Percentiles rank a stretch among this genome's conserved stretches.
These are phyloP conservation scores for Agaricus sinodeliciosus DNA, from an alignment of 768 basidiomycete genomes.

Conservation along the genomic window DNA sequence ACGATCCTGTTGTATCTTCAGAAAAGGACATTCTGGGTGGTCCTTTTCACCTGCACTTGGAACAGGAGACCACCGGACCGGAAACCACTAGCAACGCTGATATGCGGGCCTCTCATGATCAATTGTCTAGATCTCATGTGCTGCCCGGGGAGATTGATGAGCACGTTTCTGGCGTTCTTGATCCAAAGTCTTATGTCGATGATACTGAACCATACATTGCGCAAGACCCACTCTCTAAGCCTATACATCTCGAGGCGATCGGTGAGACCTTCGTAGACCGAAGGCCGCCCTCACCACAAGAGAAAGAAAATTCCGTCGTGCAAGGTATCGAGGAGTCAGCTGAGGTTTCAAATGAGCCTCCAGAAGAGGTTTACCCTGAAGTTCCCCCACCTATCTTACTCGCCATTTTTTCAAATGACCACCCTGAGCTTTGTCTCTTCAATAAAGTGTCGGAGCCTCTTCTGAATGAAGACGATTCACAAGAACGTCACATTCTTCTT, in stretches of 20 bases:
- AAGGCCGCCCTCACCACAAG: neutral
- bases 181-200: neutral
- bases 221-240: neutral
- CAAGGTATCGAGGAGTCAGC: neutral
- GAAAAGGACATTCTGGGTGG: neutral
- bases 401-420: conserved; percentile 31
- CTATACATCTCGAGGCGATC: neutral
- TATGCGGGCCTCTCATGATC: neutral
- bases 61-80: neutral
- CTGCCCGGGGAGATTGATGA: neutral
- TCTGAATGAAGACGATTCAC: conserved; percentile 5
- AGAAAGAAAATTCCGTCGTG: neutral
- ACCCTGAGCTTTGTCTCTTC: conserved; percentile 44
- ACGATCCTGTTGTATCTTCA: neutral
- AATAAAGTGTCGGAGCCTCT: conserved; percentile 37
- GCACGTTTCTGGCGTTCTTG: neutral
- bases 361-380: conserved; percentile 67
- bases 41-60: neutral
- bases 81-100: neutral
- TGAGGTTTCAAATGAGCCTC: conserved; percentile 38
- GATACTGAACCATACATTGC: neutral
- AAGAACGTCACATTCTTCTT: conserved; percentile 40
- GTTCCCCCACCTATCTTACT: conserved; percentile 67
- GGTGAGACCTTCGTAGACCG: neutral
- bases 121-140: neutral